These are phyloP conservation scores for Cryptosporidium parvum DNA, from an alignment of 169 alveolate genomes.

Conservation along the genomic window DNA sequence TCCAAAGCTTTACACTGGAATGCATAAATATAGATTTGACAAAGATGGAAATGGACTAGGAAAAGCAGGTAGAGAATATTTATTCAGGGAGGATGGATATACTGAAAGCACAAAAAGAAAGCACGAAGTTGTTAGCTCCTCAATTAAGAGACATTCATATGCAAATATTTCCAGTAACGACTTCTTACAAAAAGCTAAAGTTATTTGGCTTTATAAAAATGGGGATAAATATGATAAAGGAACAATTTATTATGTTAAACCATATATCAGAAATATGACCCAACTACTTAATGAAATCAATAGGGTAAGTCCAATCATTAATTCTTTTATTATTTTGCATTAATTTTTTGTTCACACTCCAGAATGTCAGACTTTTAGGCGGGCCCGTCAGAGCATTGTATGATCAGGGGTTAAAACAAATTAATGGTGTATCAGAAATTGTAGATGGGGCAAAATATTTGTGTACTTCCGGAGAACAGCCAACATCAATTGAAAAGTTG, in stretches of 20 bases:
- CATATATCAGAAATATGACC: slow-evolving; percentile 83
- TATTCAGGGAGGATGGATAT: slow-evolving; percentile 82
- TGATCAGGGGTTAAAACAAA: slow-evolving; percentile 87
- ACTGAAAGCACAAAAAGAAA: slow-evolving; percentile 82
- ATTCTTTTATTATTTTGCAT: not conserved
- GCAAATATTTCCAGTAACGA: slow-evolving; percentile 74
- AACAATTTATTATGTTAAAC: slow-evolving; percentile 84
- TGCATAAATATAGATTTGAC: slow-evolving; percentile 88
- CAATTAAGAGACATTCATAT: slow-evolving; percentile 65
- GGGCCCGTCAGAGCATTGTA: slow-evolving; percentile 89
- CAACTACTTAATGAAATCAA: slow-evolving; percentile 84
- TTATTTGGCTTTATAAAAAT: slow-evolving; percentile 90
- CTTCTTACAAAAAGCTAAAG: slow-evolving; percentile 86
- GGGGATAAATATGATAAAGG: slow-evolving; percentile 92
- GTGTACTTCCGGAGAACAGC: slow-evolving; percentile 85
- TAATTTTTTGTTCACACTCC: not conserved
- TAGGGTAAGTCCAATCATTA: slow-evolving; percentile 78
- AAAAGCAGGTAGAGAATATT: slow-evolving; percentile 86
- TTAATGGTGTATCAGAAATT: slow-evolving; percentile 82
- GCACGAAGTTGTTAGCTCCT: slow-evolving; percentile 86
- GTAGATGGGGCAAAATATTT: slow-evolving; percentile 89
- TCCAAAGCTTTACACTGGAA: slow-evolving; percentile 74
- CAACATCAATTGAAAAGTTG: slow-evolving; percentile 86
- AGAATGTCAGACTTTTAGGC: slow-evolving; percentile 82
- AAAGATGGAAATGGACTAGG: slow-evolving; percentile 88